Base-by-base conservation (phyloP, 2,329 filamentous ascomycete species). In the Colletotrichum sp. region DNA sequence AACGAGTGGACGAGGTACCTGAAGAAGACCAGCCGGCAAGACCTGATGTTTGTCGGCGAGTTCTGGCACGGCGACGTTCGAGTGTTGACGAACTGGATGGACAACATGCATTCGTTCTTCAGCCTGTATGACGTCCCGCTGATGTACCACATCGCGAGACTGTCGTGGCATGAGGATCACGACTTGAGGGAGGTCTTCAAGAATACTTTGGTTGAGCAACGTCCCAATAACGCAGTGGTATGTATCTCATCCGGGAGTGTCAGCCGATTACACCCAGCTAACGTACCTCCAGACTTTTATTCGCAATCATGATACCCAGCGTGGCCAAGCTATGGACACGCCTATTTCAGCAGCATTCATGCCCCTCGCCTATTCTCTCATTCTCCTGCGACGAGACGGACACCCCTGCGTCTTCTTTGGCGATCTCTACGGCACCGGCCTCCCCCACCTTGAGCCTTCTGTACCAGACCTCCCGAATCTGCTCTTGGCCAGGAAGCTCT, bases 341-440 rank as follows among this genome's bases (percentile, higher is more conserved):
- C 34, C 70, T 10, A 74, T 76, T 30, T 63, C 43, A n/a, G 36
- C 34, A 18, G 32, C 21, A 7, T 76, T 76, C 32, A 69, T 76
- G 64, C 65, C 65, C 5, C 65, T 74, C 18, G 74, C 74, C 8
- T 76, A 76, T 18, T 34, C 70, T 7, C 64, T 76, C 13, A 43
- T 76, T 13, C 64, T 76, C 7, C 74, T 76, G 57, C 60, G 74
- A 9, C 70, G 36, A 6, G 70, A 74, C 8, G 74, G 74, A 30
- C 74, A 76, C 36, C 74, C 74, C 4, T 76, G 74, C 24, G 74
- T 76, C 64, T 76, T 76, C 48, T 76, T 76, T 15, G 74, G 74
- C 3, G 74, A 76, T 34, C 32, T 76, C 5, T 76, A 76, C 34
- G 74, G 74, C 13, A 76, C 66, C 6, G 61, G 65, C 12, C 24